A percentile compares a stretch with the other conserved stretches of the same genome.
phyloP scores from a whole-genome alignment of 495 filamentous ascomycete genomes.

The Podospora tetraspora region DNA sequence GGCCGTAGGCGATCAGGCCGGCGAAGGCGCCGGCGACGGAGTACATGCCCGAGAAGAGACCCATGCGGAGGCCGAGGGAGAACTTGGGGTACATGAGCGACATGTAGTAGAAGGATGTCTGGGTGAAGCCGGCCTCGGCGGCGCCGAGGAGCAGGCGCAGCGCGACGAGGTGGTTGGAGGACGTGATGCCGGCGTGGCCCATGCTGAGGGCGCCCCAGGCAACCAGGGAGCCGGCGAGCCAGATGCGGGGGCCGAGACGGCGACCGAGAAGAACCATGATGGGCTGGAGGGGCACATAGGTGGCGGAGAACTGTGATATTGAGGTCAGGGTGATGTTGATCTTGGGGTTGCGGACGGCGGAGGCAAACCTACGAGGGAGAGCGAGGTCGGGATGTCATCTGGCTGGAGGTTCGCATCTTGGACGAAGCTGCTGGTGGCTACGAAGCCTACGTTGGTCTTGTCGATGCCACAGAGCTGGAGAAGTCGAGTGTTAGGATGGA shows the following conservation, averaged over 20 bases:
- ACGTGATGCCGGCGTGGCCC: slow-evolving; percentile 48
- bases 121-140: slow-evolving; percentile 56
- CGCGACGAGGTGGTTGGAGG: slow-evolving; percentile 42
- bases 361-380: slow-evolving; percentile 8
- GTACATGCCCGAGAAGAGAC: slow-evolving; percentile 55
- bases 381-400: slow-evolving; percentile 19
- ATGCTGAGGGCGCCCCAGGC: slow-evolving; percentile 43
- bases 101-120: slow-evolving; percentile 49
- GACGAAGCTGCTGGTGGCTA: slow-evolving; percentile 16
- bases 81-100: slow-evolving; percentile 62
- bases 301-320: slow-evolving; percentile 46
- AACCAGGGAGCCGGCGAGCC: slow-evolving; percentile 44
- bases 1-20: slow-evolving; percentile 54
- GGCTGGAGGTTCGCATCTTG: slow-evolving; percentile 16
- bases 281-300: slow-evolving; percentile 54
- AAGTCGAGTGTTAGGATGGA: neutral
- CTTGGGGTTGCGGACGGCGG: neutral
- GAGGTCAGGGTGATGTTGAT: neutral
- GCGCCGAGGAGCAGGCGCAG: slow-evolving; percentile 53
- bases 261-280: slow-evolving; percentile 45
- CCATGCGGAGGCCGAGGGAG: slow-evolving; percentile 51
- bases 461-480: slow-evolving; percentile 14
- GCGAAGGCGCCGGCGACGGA: slow-evolving; percentile 50
- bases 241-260: slow-evolving; percentile 50
- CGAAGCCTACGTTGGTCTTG: slow-evolving; percentile 20